phyloP scores from a whole-genome alignment of 164 flowering plant genomes.

The Sedum album region DNA sequence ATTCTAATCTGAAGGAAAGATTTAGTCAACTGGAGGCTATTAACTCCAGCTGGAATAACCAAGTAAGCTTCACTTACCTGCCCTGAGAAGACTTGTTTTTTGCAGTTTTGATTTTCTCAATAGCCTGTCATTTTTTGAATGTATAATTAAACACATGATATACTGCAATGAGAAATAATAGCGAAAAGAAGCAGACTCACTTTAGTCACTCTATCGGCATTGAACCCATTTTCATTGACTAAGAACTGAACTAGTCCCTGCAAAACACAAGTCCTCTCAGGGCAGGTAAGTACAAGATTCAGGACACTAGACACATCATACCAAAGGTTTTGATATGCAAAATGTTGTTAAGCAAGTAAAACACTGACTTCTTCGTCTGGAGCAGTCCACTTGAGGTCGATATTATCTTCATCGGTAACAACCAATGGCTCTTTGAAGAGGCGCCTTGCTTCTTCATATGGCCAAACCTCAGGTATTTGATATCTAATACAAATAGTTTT shows the following conservation, averaged over 20 bases:
- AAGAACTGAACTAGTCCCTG: slow-evolving; percentile 67
- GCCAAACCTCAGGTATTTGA: slow-evolving; percentile 85
- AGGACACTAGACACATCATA: not conserved
- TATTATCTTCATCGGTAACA: slow-evolving; percentile 35
- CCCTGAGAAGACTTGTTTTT: slow-evolving; percentile 87
- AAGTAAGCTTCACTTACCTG: slow-evolving; percentile 38
- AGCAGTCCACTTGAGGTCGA: slow-evolving; percentile 71
- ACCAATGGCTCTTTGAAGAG: slow-evolving; percentile 87
- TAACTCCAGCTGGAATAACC: slow-evolving; percentile 2
- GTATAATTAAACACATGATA: not conserved
- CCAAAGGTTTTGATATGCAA: not conserved
- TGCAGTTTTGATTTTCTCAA: slow-evolving; percentile 89
- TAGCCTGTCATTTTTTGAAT: slow-evolving; percentile 41
- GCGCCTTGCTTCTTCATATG: slow-evolving; percentile 68
- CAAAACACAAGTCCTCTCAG: slow-evolving; percentile 11
- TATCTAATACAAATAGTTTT: slow-evolving; percentile 39
- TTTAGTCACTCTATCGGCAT: slow-evolving; percentile 78
- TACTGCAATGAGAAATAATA: not conserved
- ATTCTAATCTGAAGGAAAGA: slow-evolving; percentile 56
- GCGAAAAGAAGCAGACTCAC: slow-evolving; percentile 22
- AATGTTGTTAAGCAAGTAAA: slow-evolving; percentile 1
- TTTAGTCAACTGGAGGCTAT: not conserved
- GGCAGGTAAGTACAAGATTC: not conserved
- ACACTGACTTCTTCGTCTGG: slow-evolving; percentile 81
- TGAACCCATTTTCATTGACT: slow-evolving; percentile 90